Evolutionary conservation across 23 red algal genomes (phyloP).

Genomic region (Gracilaria domingensis): DNA sequence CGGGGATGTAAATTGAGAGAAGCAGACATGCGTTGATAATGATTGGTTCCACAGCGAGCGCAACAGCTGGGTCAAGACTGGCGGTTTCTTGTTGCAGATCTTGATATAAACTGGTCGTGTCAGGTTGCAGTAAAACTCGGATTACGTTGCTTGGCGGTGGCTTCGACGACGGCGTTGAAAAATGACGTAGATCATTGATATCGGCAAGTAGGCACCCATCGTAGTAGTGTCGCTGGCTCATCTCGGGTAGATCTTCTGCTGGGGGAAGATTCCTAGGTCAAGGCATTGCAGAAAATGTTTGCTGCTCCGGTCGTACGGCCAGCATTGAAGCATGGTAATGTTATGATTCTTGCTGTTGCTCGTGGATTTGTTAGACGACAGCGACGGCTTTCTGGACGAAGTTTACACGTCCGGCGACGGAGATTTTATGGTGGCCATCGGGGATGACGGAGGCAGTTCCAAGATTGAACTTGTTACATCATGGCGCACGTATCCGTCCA

Average conservation of each 20-base stretch:
- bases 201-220: constrained; percentile 70
- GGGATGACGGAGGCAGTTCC: constrained; percentile 25
- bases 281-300: constrained; percentile 45
- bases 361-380: constrained; percentile 31
- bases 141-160: background rate
- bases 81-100: constrained; percentile 25
- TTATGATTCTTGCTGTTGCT: constrained; percentile 22
- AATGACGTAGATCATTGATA: constrained; percentile 40
- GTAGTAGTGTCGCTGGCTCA: constrained; percentile 53
- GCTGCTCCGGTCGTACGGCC: constrained; percentile 67
- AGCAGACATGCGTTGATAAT: constrained; percentile 24
- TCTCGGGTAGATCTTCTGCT: constrained; percentile 51
- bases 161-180: background rate
- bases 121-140: constrained; percentile 54
- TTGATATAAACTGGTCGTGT: constrained; percentile 35
- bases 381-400: background rate
- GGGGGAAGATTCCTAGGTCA: constrained; percentile 63
- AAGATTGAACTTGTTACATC: background rate
- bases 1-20: constrained; percentile 19
- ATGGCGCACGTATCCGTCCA: constrained; percentile 67
- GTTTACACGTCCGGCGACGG: constrained; percentile 20
- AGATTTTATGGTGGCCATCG: constrained; percentile 12
- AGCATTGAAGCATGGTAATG: constrained; percentile 27
- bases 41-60: constrained; percentile 37
- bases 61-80: constrained; percentile 25